Percentiles rank a stretch among this genome's conserved stretches.
phyloP scores from a whole-genome alignment of 768 basidiomycete genomes.

The Coprinopsis sp. region DNA sequence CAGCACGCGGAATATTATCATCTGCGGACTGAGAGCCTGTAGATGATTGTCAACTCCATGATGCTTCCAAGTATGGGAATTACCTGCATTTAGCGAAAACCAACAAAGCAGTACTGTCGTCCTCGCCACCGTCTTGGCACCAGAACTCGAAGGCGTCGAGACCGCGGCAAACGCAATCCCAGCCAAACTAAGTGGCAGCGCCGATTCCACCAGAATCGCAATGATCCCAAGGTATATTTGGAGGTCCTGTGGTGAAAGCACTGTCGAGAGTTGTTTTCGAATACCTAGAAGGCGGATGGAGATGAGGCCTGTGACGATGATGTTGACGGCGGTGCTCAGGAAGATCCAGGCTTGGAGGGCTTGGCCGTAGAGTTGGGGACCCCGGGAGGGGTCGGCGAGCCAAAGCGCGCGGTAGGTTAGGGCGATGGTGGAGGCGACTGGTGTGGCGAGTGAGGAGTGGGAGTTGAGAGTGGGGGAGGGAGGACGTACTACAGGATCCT shows the following conservation, averaged over 20 bases:
- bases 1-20: conserved; percentile 1
- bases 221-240: background rate
- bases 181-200: conserved; percentile 1
- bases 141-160: background rate
- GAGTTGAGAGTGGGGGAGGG: background rate
- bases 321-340: background rate
- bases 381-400: background rate
- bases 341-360: background rate
- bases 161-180: background rate
- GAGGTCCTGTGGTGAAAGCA: background rate
- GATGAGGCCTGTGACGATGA: conserved; percentile 2
- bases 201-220: background rate
- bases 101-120: background rate
- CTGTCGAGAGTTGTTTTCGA: background rate
- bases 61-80: background rate
- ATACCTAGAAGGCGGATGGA: background rate
- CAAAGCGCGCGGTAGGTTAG: background rate
- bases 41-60: background rate
- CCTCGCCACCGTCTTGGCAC: background rate
- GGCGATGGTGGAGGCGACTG: background rate
- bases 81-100: conserved; percentile 1
- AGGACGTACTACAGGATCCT: background rate
- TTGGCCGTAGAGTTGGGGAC: background rate
- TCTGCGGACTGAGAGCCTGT: conserved; percentile 2
- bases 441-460: background rate